Conservation (phyloP, 2,329 filamentous ascomycete species). For the Colletotrichum gigasporum region DNA sequence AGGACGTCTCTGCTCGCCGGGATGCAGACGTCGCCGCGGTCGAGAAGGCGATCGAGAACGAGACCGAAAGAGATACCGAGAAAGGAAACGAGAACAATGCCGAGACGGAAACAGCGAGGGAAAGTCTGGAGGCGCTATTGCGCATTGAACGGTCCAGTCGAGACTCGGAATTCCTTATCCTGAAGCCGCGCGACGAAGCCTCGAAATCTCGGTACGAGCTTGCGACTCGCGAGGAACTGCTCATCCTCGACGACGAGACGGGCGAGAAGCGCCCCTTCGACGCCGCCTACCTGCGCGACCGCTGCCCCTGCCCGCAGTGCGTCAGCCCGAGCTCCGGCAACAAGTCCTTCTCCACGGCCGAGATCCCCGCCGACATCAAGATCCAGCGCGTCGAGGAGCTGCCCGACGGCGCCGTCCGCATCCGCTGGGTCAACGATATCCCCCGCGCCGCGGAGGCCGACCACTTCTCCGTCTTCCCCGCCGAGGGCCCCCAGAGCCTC, state of each 20-base stretch:
- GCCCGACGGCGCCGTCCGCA: conserved; percentile 53
- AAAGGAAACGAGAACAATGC: too few species aligned
- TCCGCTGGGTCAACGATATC: conserved; percentile 68
- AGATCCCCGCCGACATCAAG: conserved; percentile 46
- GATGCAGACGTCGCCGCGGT: neutral
- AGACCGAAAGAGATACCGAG: too few species aligned
- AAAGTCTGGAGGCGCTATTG: too few species aligned
- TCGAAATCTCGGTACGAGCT: too few species aligned
- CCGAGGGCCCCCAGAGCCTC: conserved; percentile 36
- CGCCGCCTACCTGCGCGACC: conserved; percentile 57
- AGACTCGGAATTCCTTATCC: too few species aligned
- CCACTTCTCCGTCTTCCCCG: conserved; percentile 48
- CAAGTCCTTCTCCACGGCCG: conserved; percentile 58
- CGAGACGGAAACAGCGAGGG: too few species aligned
- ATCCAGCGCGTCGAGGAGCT: conserved; percentile 41
- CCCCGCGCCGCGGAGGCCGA: conserved; percentile 40
- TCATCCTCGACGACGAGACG: too few species aligned
- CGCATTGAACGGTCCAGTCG: too few species aligned
- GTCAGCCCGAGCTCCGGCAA: conserved; percentile 68
- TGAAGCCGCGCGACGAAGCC: too few species aligned
- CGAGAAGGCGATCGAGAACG: too few species aligned
- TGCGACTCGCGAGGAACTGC: too few species aligned
- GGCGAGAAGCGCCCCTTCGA: neutral
- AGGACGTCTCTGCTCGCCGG: neutral
- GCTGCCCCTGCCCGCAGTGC: conserved; percentile 62